Conservation (phyloP, 2,329 filamentous ascomycete species). For the Penicillium brevicompactum region DNA sequence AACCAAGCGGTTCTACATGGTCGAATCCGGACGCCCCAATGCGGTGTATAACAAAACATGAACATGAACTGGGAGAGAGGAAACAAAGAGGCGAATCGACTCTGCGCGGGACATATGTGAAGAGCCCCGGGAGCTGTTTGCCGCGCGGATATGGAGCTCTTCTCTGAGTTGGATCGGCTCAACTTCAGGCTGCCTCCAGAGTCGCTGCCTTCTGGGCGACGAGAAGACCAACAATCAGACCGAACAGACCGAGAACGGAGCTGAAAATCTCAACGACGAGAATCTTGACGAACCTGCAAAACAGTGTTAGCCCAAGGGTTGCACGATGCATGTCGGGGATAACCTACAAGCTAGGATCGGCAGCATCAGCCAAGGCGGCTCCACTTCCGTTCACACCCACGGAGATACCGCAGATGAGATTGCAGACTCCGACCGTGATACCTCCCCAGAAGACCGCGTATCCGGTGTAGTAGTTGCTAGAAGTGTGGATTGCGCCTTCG, state of each 20-base stretch:
- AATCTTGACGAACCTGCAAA: conserved; percentile 88
- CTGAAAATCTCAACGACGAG: conserved; percentile 99
- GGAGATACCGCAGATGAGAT: conserved; percentile 91
- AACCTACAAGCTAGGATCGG: conserved; percentile 82
- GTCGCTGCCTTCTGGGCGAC: conserved; percentile 80
- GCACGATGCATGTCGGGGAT: neutral
- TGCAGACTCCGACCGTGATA: conserved; percentile 91
- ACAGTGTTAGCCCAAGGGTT: conserved; percentile 3
- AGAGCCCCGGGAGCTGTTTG: conserved; percentile 11
- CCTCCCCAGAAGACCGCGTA: conserved; percentile 96
- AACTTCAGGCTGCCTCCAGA: conserved; percentile 52
- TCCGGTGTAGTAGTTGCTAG: conserved; percentile 87
- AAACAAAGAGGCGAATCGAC: conserved; percentile 19
- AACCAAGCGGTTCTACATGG: conserved; percentile 30
- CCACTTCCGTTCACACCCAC: conserved; percentile 98
- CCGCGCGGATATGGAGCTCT: conserved; percentile 18
- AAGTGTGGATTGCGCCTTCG: conserved; percentile 68
- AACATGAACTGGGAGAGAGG: conserved; percentile 24
- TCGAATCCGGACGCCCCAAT: conserved; percentile 43
- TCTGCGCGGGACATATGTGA: conserved; percentile 16
- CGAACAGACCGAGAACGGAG: conserved; percentile 93
- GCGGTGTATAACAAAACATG: conserved; percentile 38
- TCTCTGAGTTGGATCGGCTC: conserved; percentile 6
- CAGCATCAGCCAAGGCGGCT: conserved; percentile 92
- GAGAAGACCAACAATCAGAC: conserved; percentile 89